A percentile compares a stretch with the other conserved stretches of the same genome.
Conservation (phyloP, 805 yeast species). For the Candida succiphila region DNA sequence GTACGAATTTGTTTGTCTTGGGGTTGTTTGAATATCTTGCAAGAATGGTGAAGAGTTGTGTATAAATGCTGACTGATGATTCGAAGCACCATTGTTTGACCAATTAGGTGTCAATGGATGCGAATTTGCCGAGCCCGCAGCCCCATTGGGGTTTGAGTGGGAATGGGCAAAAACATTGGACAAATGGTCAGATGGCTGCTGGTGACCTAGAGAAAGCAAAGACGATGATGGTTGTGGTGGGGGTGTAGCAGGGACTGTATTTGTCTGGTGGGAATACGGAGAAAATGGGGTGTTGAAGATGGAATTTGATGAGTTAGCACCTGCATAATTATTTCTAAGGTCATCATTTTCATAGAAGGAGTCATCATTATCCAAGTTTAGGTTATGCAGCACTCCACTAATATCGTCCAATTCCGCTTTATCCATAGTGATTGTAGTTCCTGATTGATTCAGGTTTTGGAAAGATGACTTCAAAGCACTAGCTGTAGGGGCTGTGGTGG, state of each 20-base stretch:
- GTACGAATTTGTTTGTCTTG: conserved; percentile 3
- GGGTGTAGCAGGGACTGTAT: too few relatives aligned
- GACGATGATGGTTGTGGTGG: background rate
- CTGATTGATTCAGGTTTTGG: too few relatives aligned
- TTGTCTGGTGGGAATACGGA: too few relatives aligned
- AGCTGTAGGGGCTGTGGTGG: too few relatives aligned
- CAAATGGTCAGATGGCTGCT: background rate
- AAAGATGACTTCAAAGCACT: too few relatives aligned
- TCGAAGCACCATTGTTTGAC: conserved; percentile 10
- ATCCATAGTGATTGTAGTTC: too few relatives aligned
- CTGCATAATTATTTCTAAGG: background rate
- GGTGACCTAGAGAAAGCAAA: conserved; percentile 5
- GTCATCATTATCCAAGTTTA: conserved; percentile 28
- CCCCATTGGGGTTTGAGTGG: conserved; percentile 2
- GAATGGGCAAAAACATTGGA: too few relatives aligned
- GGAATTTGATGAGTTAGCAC: conserved; percentile 5
- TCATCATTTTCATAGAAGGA: conserved; percentile 1
- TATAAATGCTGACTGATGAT: conserved; percentile 6
- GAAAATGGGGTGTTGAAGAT: conserved; percentile 17
- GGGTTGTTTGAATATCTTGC: conserved; percentile 13
- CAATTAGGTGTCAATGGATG: conserved; percentile 27
- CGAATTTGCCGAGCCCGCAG: conserved; percentile 2
- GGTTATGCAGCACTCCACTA: conserved; percentile 36
- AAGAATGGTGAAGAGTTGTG: conserved; percentile 10
- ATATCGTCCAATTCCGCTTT: conserved; percentile 31